phyloP scores from a whole-genome alignment of 768 basidiomycete genomes.

The Macrocybe gigantea region DNA sequence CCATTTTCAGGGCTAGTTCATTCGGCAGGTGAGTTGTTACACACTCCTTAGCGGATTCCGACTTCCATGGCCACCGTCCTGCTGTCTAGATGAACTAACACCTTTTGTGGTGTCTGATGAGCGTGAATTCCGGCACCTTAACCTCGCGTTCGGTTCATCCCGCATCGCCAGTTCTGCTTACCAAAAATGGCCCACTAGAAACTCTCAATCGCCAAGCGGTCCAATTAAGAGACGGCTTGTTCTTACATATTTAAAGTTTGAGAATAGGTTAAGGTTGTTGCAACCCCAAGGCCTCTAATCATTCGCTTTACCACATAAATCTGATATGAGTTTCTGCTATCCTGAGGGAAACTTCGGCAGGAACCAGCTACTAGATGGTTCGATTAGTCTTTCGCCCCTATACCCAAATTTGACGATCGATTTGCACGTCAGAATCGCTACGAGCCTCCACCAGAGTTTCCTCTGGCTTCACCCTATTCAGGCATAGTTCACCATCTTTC shows the following conservation, averaged over 20 bases:
- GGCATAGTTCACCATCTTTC: no score
- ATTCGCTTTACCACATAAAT: constrained; percentile 78
- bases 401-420: constrained; percentile 94
- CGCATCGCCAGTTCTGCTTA: constrained; percentile 66
- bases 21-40: constrained; percentile 89
- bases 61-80: constrained; percentile 86
- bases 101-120: constrained; percentile 83
- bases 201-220: constrained; percentile 80
- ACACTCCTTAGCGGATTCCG: constrained; percentile 83
- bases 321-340: constrained; percentile 51
- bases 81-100: constrained; percentile 87
- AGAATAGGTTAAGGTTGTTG: constrained; percentile 87
- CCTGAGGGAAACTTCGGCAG: constrained; percentile 82
- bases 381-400: constrained; percentile 96
- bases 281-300: constrained; percentile 89
- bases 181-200: constrained; percentile 79
- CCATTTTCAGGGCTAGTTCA: constrained; percentile 89
- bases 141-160: constrained; percentile 67
- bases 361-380: constrained; percentile 93
- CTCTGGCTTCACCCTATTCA: no score
- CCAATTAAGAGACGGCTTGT: constrained; percentile 77
- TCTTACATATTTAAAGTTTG: constrained; percentile 85
- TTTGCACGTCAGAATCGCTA: constrained; percentile 96
- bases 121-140: constrained; percentile 78
- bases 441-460: constrained; percentile 95